phyloP scores from a whole-genome alignment of 768 basidiomycete species.

The Podaxis mareebaensis region DNA sequence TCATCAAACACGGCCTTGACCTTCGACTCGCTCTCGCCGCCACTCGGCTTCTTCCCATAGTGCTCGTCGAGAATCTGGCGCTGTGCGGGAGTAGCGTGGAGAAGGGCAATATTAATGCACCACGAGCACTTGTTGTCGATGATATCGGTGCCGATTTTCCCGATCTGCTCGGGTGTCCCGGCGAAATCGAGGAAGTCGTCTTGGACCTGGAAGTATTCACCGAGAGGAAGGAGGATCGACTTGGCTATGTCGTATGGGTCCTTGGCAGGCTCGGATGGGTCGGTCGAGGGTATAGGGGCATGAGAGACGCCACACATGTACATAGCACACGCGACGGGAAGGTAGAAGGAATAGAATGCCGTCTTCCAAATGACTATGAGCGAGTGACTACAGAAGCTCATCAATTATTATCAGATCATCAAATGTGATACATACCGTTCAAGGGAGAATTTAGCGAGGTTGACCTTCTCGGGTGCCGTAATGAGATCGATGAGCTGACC shows the following conservation, averaged over 20 bases:
- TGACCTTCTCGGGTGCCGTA: slow-evolving; percentile 94
- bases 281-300: slow-evolving; percentile 35
- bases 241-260: slow-evolving; percentile 66
- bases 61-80: slow-evolving; percentile 57
- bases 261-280: slow-evolving; percentile 17
- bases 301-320: slow-evolving; percentile 46
- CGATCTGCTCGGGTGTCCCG: slow-evolving; percentile 86
- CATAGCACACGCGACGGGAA: slow-evolving; percentile 95
- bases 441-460: slow-evolving; percentile 85
- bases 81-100: slow-evolving; percentile 54
- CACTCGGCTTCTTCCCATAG: slow-evolving; percentile 50
- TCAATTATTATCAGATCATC: neutral
- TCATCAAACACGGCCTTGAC: slow-evolving; percentile 68
- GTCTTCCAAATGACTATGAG: slow-evolving; percentile 98
- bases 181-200: slow-evolving; percentile 97
- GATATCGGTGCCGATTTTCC: slow-evolving; percentile 98
- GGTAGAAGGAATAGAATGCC: slow-evolving; percentile 97
- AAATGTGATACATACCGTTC: slow-evolving; percentile 54
- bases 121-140: slow-evolving; percentile 99
- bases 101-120: slow-evolving; percentile 88
- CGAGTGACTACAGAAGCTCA: slow-evolving; percentile 58
- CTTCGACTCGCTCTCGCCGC: slow-evolving; percentile 47
- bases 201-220: slow-evolving; percentile 98
- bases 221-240: slow-evolving; percentile 85
- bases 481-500: slow-evolving; percentile 96